Evolutionary conservation across 2,329 filamentous ascomycete genomes (phyloP).

Genomic region (Paraphoma chrysanthemicola): DNA sequence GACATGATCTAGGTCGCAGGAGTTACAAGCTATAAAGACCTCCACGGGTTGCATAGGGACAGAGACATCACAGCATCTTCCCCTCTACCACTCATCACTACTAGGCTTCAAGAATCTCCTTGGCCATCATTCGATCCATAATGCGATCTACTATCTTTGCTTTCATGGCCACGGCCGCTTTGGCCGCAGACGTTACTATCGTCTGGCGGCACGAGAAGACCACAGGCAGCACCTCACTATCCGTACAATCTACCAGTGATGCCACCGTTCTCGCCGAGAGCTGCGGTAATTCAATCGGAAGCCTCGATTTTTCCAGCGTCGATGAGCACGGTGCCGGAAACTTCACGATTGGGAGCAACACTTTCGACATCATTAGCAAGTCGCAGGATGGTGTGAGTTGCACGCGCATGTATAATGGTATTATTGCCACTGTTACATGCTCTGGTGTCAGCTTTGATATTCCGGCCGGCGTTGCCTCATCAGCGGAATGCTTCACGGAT

Average conservation of each 20-base stretch:
- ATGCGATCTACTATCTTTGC: background rate
- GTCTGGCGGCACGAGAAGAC: conserved; percentile 6
- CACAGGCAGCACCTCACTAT: conserved; percentile 4
- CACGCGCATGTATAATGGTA: conserved; percentile 3
- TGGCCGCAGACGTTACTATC: conserved; percentile 6
- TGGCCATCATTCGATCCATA: background rate
- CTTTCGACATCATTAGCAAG: conserved; percentile 1
- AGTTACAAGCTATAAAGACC: no score
- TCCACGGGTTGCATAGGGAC: no score
- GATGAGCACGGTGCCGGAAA: conserved; percentile 5
- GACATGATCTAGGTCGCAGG: no score
- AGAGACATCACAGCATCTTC: no score
- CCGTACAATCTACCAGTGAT: background rate
- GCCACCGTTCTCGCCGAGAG: background rate
- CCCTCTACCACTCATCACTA: no score
- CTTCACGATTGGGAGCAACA: background rate
- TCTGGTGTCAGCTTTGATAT: conserved; percentile 1
- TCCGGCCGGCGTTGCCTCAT: background rate
- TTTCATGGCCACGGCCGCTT: conserved; percentile 1
- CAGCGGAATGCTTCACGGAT: conserved; percentile 3
- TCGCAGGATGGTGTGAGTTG: conserved; percentile 2
- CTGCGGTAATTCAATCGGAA: conserved; percentile 2
- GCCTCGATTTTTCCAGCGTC: conserved; percentile 3
- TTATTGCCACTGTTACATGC: conserved; percentile 1
- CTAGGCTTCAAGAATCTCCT: no score